Evolutionary conservation across 495 filamentous ascomycete genomes (phyloP), one percentile per base, ranked within the genome.

Genomic region (Talaromyces nanjingensis): DNA sequence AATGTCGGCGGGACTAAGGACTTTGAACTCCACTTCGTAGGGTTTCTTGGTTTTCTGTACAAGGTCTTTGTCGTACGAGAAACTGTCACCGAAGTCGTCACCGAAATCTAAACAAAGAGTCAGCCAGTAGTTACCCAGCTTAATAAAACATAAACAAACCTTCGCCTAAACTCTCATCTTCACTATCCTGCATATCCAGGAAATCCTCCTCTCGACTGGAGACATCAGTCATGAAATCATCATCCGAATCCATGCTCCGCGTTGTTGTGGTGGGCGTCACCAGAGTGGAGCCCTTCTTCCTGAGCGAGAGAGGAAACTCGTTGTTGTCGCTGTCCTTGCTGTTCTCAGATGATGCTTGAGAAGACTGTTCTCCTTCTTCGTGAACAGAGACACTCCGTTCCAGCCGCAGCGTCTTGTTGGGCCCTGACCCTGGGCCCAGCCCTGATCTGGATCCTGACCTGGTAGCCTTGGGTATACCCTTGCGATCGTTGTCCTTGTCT

Each of bases 191-290:
- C 16, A 71, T 76, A 39, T 76, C 82, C 27, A 79, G 81, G 58
- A 93, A 87, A 59, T 86, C 84, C 70, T 91, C 91, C 58, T 89
- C 86, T 45, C 85, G 86, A 71, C 89, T 96, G 16, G 91, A 93
- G 67, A 87, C 81, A 64, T 87, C 87, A 60, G 90, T 96, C 83
- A 96, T 90, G 72, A 93, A 92, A 66, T 98, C 94, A 72, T 98
- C 93, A 67, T 98, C 94, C 12, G 94, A 97, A 72, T 97, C 93
- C 94, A 98, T 98, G 65, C 77, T 79, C 64, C 63, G 66, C 27
- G 70, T 63, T 0, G 78, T 79, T 0, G 76, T 76, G n/a, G 76
- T 73, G 31, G 80, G 78, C 18, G 79, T 86, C 68, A 76, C 77
- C 56, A 79, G 62, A 34, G 71, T 66, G 22, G 63, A 64, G 34